These are phyloP conservation scores for Lipomyces spencermartinsiae DNA, from an alignment of 805 yeast species.

Conservation along the genomic window DNA sequence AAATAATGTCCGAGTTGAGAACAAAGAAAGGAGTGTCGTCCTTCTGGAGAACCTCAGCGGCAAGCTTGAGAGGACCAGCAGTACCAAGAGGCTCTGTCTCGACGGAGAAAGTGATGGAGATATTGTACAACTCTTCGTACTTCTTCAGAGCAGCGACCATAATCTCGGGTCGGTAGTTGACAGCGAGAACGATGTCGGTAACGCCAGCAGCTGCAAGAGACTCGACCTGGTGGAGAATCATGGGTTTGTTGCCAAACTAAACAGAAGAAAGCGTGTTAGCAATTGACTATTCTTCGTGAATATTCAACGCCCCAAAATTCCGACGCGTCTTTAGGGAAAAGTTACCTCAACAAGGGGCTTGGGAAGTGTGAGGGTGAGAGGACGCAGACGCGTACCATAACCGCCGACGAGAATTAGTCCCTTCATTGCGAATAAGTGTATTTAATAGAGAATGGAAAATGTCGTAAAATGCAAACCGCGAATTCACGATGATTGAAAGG, in stretches of 20 bases:
- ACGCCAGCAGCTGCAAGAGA: constrained; percentile 98
- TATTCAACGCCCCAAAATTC: not conserved
- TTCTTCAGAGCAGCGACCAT: constrained; percentile 95
- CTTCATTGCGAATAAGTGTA: constrained; percentile 25
- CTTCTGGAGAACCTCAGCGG: constrained; percentile 90
- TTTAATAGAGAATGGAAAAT: not conserved
- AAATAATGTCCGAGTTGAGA: constrained; percentile 96
- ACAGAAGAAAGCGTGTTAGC: constrained; percentile 3
- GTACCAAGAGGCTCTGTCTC: constrained; percentile 99
- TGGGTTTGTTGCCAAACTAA: constrained; percentile 96
- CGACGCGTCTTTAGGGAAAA: not conserved
- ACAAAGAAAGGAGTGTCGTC: constrained; percentile 97
- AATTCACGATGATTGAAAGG: constrained; percentile 13
- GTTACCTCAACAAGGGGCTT: constrained; percentile 43
- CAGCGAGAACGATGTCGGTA: constrained; percentile 97
- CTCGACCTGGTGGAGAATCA: constrained; percentile 98
- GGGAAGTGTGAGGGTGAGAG: constrained; percentile 57
- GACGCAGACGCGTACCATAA: constrained; percentile 99
- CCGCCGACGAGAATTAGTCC: constrained; percentile 95
- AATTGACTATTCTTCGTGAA: not conserved
- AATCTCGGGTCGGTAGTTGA: constrained; percentile 98
- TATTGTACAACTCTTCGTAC: constrained; percentile 95
- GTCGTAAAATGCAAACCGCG: not conserved
- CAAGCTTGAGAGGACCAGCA: constrained; percentile 98
- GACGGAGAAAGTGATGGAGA: constrained; percentile 92